Evolutionary conservation across 2,329 filamentous ascomycete genomes (phyloP), one percentile per base, ranked within the genome.

Genomic region (Aureobasidium sp.): DNA sequence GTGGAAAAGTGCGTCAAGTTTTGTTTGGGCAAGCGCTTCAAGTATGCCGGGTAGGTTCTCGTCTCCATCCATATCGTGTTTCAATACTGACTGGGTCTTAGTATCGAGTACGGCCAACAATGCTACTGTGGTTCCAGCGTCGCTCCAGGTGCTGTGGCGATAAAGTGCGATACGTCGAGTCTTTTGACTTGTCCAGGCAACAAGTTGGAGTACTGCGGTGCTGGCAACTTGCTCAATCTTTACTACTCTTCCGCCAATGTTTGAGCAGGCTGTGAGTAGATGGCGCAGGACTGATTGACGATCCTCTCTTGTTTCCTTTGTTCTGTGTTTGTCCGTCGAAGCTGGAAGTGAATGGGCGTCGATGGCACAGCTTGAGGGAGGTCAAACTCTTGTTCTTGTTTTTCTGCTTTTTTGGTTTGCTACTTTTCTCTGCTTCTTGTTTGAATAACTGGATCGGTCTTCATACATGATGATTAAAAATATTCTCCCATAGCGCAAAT

Each of bases 121-220:
- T 71, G 68, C 61, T 71, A 68, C 55, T 73, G 71, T 56, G 70
- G 65, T 20, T 68, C 68, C 42, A 55, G 56, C 8, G 64, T 70
- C 15, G 45, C 55, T 6, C 42, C 61, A 9, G 69, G 70, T 1
- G 69, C 65, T 6, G 45, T 60, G 31, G 29, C 56, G 11, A 52
- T 41, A 14, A 64, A 58, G 7, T 72, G 70, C 64, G 49, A 51
- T 20, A 29, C 63, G 12, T 44, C 56, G 4, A 64, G 62, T 0
- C 44, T 69, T 51, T 70, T 70, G 68, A 42, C 62, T 9, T 73
- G 71, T 48, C 58, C 64, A 8, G 71, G 71, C 0, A 68, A 72
- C 59, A 34, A 48, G 48, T 60, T 64, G 41, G 62, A 71, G 64
- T 71, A 64, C 60, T 73, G 71, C 65, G 71, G 71, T 44, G 70